Base-by-base conservation (phyloP, 768 basidiomycete species). In the Kwoniella dendrophila region DNA sequence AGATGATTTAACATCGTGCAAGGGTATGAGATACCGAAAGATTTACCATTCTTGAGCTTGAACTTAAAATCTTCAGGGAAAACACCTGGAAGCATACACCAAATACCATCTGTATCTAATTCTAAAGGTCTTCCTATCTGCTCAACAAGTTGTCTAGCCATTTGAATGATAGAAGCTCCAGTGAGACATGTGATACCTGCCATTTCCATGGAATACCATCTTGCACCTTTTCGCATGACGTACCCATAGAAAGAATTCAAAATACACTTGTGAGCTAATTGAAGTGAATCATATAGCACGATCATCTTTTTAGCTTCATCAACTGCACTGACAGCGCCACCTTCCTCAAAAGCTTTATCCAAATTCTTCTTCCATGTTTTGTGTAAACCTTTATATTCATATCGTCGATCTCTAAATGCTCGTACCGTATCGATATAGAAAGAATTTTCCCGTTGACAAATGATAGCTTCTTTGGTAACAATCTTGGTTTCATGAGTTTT, bases 141-240 rank as follows among this genome's bases (percentile, higher is more conserved):
- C 71, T 99, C 96, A 22, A 99, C 96, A 30, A 98, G 84, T 60
- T 93, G 88, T 36, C 96, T 86, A 14, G 96, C 95, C 92, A 99
- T 94, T 78, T 99, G 95, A 69, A 99, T 98, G 81, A 99, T 98
- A 5, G 86, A 90, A 20, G 96, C 93, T 40, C 96, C 96, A 0
- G 96, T 98, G 54, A 98, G 82, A 81, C 96, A 99, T 11, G 96
- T 98, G 65, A 99, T 97, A 6, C 96, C 96, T 0, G 96, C 96
- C 96, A 99, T 99, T 82, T 99, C 96, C 96, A 99, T 97, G 29
- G 95, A 98, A 78, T 97, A 94, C 96, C 96, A 99, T 30, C 96
- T 83, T 18, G 96, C 96, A 54, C 96, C 96, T 77, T 99, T 98
- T 40, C 96, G 87, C 96, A 98, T 98, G 77, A 99, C 95, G 71